Evolutionary conservation across 2,329 filamentous ascomycete species (phyloP).

Genomic region (Aureobasidium pullulans): DNA sequence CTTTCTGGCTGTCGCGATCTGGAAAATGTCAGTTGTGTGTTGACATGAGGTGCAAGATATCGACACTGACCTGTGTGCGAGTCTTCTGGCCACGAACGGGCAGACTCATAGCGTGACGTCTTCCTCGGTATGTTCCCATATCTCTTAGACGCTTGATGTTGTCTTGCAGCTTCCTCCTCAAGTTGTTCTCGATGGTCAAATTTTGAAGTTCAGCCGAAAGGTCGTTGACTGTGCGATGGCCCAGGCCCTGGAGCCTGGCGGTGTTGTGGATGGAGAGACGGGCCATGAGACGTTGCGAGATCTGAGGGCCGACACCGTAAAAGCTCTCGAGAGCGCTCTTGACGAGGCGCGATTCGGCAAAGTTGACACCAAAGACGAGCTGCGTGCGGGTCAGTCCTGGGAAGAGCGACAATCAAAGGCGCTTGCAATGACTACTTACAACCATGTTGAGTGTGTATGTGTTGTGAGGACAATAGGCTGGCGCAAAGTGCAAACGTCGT

Average conservation of each 20-base stretch:
- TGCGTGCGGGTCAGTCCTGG: not conserved
- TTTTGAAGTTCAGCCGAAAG: conserved; percentile 78
- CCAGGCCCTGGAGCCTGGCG: conserved; percentile 67
- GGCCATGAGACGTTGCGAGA: conserved; percentile 70
- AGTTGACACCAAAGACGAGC: conserved; percentile 80
- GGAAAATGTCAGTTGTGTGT: not conserved
- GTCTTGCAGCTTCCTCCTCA: conserved; percentile 67
- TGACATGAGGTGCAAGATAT: not conserved
- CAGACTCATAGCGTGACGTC: conserved; percentile 84
- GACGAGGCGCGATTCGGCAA: conserved; percentile 74
- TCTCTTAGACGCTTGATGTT: conserved; percentile 83
- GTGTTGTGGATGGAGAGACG: conserved; percentile 82
- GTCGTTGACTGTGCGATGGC: conserved; percentile 68
- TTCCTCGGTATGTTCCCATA: conserved; percentile 82
- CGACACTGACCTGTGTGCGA: conserved; percentile 56
- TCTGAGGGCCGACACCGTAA: conserved; percentile 71
- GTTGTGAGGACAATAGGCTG: too few relatives aligned
- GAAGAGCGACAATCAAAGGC: not conserved
- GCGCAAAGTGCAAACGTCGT: not conserved
- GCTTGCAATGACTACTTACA: conserved; percentile 6
- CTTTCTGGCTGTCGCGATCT: conserved; percentile 53
- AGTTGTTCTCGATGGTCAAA: conserved; percentile 91
- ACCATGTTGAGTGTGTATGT: conserved; percentile 10
- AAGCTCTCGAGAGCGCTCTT: conserved; percentile 64
- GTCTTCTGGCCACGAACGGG: conserved; percentile 89